Evolutionary conservation across 768 basidiomycete species (phyloP).

Genomic region (Gloeopeniophorella convolvens): DNA sequence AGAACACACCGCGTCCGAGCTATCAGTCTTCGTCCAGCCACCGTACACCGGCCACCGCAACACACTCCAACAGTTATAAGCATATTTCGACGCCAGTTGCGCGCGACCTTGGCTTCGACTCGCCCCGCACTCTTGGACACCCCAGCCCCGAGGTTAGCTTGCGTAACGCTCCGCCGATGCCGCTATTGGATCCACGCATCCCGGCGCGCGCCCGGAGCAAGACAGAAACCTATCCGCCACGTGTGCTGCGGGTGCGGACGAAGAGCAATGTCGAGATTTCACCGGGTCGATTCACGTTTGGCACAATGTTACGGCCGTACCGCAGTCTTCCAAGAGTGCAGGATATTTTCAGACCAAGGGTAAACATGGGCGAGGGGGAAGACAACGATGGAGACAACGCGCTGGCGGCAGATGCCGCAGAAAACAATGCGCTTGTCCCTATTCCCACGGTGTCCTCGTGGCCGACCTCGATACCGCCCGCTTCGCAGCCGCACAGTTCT

Average conservation of each 20-base stretch:
- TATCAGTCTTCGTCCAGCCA: slow-evolving; percentile 24
- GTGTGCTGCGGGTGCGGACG: slow-evolving; percentile 2
- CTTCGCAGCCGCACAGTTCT: background rate
- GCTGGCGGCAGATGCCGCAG: background rate
- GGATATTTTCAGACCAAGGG: slow-evolving; percentile 21
- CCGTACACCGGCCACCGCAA: slow-evolving; percentile 15
- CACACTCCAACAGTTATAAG: background rate
- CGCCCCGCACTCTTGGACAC: slow-evolving; percentile 38
- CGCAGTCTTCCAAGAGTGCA: slow-evolving; percentile 27
- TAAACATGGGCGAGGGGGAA: slow-evolving; percentile 3
- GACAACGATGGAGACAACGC: background rate
- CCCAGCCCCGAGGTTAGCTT: slow-evolving; percentile 29
- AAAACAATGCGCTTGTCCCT: background rate
- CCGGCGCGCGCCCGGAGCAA: background rate
- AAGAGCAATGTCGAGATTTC: slow-evolving; percentile 16
- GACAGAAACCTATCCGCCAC: slow-evolving; percentile 23
- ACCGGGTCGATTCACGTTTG: slow-evolving; percentile 20
- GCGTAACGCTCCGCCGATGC: slow-evolving; percentile 42
- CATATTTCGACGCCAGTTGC: slow-evolving; percentile 26
- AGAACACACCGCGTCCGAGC: slow-evolving; percentile 9
- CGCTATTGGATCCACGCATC: slow-evolving; percentile 42
- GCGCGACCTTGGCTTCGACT: slow-evolving; percentile 26
- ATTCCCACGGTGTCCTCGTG: slow-evolving; percentile 15
- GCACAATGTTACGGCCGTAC: slow-evolving; percentile 25
- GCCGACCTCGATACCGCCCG: background rate